A percentile compares a stretch with the other conserved stretches of the same genome.
phyloP scores from a whole-genome alignment of 2,329 filamentous ascomycete species.

The Mollisiaceae sp. region DNA sequence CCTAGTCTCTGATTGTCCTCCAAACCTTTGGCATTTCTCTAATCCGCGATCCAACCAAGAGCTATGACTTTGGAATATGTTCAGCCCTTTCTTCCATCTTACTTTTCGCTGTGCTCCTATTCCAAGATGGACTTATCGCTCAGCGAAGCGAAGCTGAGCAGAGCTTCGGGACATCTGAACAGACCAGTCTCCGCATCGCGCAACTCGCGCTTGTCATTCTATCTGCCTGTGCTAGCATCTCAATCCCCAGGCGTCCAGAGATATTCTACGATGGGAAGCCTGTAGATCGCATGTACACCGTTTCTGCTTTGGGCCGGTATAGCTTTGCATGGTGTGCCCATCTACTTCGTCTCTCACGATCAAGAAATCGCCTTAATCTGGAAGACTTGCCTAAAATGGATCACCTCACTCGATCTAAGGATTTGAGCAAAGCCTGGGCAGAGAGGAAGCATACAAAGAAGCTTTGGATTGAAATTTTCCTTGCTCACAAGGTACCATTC shows the following conservation, averaged over 20 bases:
- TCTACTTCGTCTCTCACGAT: conserved; percentile 59
- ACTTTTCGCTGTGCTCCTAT: conserved; percentile 50
- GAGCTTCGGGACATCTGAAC: conserved; percentile 29
- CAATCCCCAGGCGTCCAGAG: conserved; percentile 69
- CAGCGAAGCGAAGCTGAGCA: conserved; percentile 30
- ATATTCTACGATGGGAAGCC: conserved; percentile 62
- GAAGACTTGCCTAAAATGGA: conserved; percentile 67
- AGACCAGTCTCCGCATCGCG: conserved; percentile 53
- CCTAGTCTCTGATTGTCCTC: conserved; percentile 55
- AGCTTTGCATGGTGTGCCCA: conserved; percentile 68
- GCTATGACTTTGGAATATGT: conserved; percentile 59
- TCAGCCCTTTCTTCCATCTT: conserved; percentile 54
- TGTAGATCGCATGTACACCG: conserved; percentile 69
- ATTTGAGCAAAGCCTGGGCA: conserved; percentile 56
- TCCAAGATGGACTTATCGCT: conserved; percentile 51
- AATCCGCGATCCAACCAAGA: conserved; percentile 55
- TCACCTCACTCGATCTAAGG: conserved; percentile 57
- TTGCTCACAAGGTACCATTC: conserved; percentile 61
- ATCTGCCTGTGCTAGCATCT: conserved; percentile 55
- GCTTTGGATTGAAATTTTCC: conserved; percentile 65
- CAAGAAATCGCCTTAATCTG: conserved; percentile 65
- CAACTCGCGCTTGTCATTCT: conserved; percentile 53
- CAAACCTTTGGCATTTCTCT: conserved; percentile 57
- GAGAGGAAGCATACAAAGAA: conserved; percentile 51
- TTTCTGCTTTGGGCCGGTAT: conserved; percentile 63